phyloP scores from a whole-genome alignment of 2,329 filamentous ascomycete genomes.

The Lasiodiplodia hormozganensis region DNA sequence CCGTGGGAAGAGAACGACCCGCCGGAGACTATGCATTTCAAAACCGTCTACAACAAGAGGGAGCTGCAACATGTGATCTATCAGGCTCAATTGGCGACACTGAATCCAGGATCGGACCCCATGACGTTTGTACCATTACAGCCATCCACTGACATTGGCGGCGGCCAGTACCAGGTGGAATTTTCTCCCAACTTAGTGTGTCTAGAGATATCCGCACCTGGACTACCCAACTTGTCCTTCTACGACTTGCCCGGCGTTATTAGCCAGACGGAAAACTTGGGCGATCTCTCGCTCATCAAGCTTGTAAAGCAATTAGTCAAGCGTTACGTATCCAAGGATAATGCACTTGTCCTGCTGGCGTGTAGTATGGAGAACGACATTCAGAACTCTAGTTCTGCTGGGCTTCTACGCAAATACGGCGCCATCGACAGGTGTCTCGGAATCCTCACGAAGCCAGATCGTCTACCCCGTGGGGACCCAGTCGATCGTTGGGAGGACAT shows the following conservation, averaged over 20 bases:
- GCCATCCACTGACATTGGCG: neutral
- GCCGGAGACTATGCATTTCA: slow-evolving; percentile 63
- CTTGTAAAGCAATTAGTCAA: slow-evolving; percentile 75
- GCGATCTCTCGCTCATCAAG: slow-evolving; percentile 62
- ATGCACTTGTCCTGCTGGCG: slow-evolving; percentile 78
- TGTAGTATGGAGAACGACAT: slow-evolving; percentile 80
- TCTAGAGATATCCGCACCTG: slow-evolving; percentile 71
- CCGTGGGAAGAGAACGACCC: slow-evolving; percentile 66
- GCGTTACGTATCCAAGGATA: slow-evolving; percentile 66
- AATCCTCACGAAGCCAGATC: slow-evolving; percentile 85
- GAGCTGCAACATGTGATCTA: slow-evolving; percentile 72
- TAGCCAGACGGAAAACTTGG: slow-evolving; percentile 64
- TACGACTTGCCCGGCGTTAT: slow-evolving; percentile 88
- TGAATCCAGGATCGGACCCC: slow-evolving; percentile 68
- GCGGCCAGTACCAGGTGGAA: slow-evolving; percentile 56
- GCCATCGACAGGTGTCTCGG: slow-evolving; percentile 58
- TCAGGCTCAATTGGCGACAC: slow-evolving; percentile 77
- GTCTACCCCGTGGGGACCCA: slow-evolving; percentile 61
- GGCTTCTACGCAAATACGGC: slow-evolving; percentile 57
- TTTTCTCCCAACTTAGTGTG: slow-evolving; percentile 85
- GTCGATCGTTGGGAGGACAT: slow-evolving; percentile 69
- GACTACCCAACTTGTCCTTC: slow-evolving; percentile 77
- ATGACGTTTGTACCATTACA: slow-evolving; percentile 44
- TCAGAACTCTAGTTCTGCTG: slow-evolving; percentile 74
- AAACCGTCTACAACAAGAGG: slow-evolving; percentile 64